Percentiles rank a stretch among this genome's conserved stretches.
Evolutionary conservation across 169 alveolate species (phyloP).

Genomic region (Fabrea salina): DNA sequence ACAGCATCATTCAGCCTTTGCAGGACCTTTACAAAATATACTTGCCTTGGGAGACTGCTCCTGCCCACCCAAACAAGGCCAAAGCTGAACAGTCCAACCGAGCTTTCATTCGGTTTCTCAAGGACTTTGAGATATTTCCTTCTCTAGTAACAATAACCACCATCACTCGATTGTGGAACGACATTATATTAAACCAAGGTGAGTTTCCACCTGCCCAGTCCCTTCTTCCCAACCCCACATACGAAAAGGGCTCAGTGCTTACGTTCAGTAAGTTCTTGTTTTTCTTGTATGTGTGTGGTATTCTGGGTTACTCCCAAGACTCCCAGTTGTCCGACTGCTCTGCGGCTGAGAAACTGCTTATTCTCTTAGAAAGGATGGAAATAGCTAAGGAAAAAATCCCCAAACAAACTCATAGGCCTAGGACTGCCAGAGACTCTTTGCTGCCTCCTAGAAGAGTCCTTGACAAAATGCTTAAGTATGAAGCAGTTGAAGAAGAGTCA

Average conservation of each 20-base stretch:
- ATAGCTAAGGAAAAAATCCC: slow-evolving; percentile 31
- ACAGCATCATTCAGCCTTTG: slow-evolving; percentile 21
- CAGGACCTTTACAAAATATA: slow-evolving; percentile 37
- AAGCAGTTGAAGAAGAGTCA: slow-evolving; percentile 3
- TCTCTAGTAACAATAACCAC: slow-evolving; percentile 35
- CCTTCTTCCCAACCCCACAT: neutral
- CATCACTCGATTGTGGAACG: slow-evolving; percentile 37
- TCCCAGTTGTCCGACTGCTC: neutral
- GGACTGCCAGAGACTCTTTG: slow-evolving; percentile 40
- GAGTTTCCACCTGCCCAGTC: neutral
- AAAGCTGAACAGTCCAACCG: no score
- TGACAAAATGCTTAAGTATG: neutral
- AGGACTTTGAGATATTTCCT: slow-evolving; percentile 60
- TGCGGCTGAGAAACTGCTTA: slow-evolving; percentile 40
- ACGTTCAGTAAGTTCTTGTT: slow-evolving; percentile 48
- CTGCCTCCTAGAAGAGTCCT: slow-evolving; percentile 39
- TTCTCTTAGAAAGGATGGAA: slow-evolving; percentile 61
- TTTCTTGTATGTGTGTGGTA: neutral
- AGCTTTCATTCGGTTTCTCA: slow-evolving; percentile 28
- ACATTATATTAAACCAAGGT: slow-evolving; percentile 1
- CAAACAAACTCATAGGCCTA: slow-evolving; percentile 38
- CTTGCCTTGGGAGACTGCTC: slow-evolving; percentile 47
- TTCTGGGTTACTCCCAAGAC: neutral
- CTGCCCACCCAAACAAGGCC: no score
- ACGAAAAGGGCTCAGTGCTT: slow-evolving; percentile 39